These are phyloP conservation scores for Nigrograna mackinnonii DNA, from an alignment of 2,329 filamentous ascomycete genomes.

Conservation along the genomic window DNA sequence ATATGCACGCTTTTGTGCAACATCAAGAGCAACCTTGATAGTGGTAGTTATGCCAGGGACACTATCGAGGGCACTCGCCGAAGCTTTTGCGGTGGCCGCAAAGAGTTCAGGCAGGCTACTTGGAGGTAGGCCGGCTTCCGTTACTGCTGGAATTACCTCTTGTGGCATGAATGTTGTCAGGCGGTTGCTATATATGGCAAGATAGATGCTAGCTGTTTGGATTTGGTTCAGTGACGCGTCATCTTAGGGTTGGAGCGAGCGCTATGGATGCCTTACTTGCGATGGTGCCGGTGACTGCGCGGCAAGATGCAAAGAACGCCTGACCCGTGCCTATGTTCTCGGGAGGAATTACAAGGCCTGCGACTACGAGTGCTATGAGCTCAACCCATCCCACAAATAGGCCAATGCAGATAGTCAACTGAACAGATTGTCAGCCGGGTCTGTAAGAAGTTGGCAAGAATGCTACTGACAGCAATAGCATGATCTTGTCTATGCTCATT, in stretches of 20 bases:
- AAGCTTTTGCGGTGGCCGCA: not conserved
- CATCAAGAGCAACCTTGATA: not conserved
- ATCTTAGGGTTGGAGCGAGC: too few species aligned
- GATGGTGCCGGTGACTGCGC: not conserved
- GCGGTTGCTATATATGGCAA: not conserved
- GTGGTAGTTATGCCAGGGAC: not conserved
- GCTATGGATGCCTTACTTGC: too few species aligned
- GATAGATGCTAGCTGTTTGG: slow-evolving; percentile 1
- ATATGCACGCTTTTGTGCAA: not conserved
- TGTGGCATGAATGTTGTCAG: not conserved
- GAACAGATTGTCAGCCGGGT: not conserved
- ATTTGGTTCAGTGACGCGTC: too few species aligned
- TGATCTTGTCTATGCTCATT: not conserved
- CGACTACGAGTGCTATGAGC: not conserved
- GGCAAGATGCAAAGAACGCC: not conserved
- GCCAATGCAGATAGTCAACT: not conserved
- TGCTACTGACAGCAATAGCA: not conserved
- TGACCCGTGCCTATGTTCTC: not conserved
- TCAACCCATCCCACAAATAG: not conserved
- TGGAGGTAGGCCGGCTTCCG: not conserved
- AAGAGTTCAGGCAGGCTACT: not conserved
- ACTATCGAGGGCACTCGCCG: not conserved
- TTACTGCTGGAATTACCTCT: not conserved
- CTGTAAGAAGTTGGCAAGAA: not conserved
- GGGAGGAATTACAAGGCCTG: not conserved